Base-by-base conservation (phyloP, 495 filamentous ascomycete species). In the Penicillium verhagenii region DNA sequence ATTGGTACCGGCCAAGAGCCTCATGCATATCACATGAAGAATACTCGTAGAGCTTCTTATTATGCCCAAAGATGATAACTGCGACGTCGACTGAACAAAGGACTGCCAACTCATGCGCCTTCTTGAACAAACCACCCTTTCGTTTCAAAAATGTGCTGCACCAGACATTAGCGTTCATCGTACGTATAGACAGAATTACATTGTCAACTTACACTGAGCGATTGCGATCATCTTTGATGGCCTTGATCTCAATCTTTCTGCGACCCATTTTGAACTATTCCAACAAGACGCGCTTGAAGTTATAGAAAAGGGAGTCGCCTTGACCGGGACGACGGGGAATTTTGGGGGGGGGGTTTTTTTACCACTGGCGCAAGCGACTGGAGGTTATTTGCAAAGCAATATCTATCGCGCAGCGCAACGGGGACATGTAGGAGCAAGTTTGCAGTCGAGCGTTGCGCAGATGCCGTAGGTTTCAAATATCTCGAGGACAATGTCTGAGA, bases 221-320 rank as follows among this genome's bases (percentile, higher is more conserved):
- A 69, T 98, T 98, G 67, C 94, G 84, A 71, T 98, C 94, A 85
- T 98, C 94, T 78, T 96, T 96, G 81, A 98, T 98, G 51, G 95
- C 89, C 78, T 97, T 97, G 82, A 98, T 98, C 77, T 97, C 94
- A 71, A 98, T 98, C 86, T 90, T 88, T 70, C 85, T 74, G 60
- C 85, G 77, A 65, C 85, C 85, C 85, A 88, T 88, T 53, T 48
- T 63, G 65, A 52, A 52, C 44, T 57, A 54, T 37, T 53, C 45
- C 54, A n/a, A n/a, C 59, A 54, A 57, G 25, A 52, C 38, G 31
- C 39, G 50, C 52, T 59, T 8, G 47, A 16, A 14, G 11, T 18
- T 14, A 39, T 4, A 37, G 13, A 14, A 23, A 38, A 50, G 39
- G 47, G 47, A 50, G 31, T 50, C 47, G 47, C 47, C 29, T 25